phyloP scores from a whole-genome alignment of 1,139 yeast species.

The Ogataea hybrid region DNA sequence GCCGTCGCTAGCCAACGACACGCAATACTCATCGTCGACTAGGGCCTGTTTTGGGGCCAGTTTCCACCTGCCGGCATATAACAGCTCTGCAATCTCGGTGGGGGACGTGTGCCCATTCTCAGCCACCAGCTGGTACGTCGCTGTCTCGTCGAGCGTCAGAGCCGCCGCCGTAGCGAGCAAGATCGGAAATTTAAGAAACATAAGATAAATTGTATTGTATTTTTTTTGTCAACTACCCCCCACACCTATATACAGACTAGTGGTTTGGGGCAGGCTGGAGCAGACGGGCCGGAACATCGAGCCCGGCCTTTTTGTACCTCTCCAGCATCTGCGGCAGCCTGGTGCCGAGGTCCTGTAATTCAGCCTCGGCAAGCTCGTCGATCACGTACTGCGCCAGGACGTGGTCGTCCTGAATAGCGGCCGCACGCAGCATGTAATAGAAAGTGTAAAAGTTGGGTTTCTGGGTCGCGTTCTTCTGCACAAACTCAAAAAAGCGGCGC shows the following conservation, averaged over 20 bases:
- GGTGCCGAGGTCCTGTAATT: slow-evolving; percentile 35
- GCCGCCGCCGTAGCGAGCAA: neutral
- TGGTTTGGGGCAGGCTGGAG: slow-evolving; percentile 1
- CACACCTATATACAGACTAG: neutral
- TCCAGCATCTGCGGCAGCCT: slow-evolving; percentile 36
- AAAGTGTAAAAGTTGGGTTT: slow-evolving; percentile 57
- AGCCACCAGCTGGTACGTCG: slow-evolving; percentile 1
- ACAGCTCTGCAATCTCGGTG: slow-evolving; percentile 3
- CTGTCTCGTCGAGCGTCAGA: neutral
- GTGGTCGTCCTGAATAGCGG: slow-evolving; percentile 24
- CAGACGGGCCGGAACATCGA: slow-evolving; percentile 9
- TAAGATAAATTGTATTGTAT: no score
- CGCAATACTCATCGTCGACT: slow-evolving; percentile 15
- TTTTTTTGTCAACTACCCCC: no score
- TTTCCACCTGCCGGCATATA: neutral
- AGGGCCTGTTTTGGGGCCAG: neutral
- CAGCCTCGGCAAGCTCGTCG: slow-evolving; percentile 22
- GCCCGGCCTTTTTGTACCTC: slow-evolving; percentile 5
- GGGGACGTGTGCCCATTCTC: neutral
- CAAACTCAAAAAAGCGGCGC: slow-evolving; percentile 21
- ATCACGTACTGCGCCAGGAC: slow-evolving; percentile 23
- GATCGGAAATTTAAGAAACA: neutral
- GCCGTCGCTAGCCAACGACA: slow-evolving; percentile 10
- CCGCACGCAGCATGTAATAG: slow-evolving; percentile 51
- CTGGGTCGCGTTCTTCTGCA: slow-evolving; percentile 19